Base-by-base conservation (phyloP, 2,329 filamentous ascomycete genomes). In the Calonectria henricotiae region DNA sequence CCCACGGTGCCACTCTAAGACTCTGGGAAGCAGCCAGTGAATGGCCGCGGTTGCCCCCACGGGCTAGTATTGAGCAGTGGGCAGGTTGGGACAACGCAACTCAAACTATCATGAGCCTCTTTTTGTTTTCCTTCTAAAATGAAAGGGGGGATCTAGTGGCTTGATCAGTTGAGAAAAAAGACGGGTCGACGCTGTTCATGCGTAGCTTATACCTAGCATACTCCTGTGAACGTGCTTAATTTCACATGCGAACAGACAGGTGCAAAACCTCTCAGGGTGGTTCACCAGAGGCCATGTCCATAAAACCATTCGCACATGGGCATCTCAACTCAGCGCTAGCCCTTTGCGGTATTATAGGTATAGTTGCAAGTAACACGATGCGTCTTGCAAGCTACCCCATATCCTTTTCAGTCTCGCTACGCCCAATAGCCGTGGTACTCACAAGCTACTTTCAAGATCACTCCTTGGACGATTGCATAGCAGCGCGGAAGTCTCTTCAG, bases 21-120 rank as follows among this genome's bases (percentile, higher is more conserved):
- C 60, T 47, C 17, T 27, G n/a, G 20, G 17, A 37, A 32, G 7
- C 39, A 41, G 27, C 55, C 46, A 49, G 44, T 54, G 15, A 64
- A 51, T 64, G 32, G 4, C 15, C 55, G 30, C 5, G 55, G 17
- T 27, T 61, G 25, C 37, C 39, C 55, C 55, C 55, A 61, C 39
- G 37, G 23, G 39, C 39, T 44, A 20, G n/a, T 20, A 11, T 20
- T 25, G 32, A 58, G 20, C 4, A 15, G 15, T 25, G 11, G 35
- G 51, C 37, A 30, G 51, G 11, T n/a, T 35, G 49, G 30, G 12
- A 25, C 20, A 47, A 12, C 27, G 7, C 12, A 5, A 47, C 20
- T 13, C 30, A 20, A 11, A 3, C 35, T 15, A 37, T 11, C 51
- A 39, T 58, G 35, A 39, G 32, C 51, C 32, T 39, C 51, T 58